Base-by-base conservation (phyloP, 495 filamentous ascomycete genomes). In the Daldinia decipiens region DNA sequence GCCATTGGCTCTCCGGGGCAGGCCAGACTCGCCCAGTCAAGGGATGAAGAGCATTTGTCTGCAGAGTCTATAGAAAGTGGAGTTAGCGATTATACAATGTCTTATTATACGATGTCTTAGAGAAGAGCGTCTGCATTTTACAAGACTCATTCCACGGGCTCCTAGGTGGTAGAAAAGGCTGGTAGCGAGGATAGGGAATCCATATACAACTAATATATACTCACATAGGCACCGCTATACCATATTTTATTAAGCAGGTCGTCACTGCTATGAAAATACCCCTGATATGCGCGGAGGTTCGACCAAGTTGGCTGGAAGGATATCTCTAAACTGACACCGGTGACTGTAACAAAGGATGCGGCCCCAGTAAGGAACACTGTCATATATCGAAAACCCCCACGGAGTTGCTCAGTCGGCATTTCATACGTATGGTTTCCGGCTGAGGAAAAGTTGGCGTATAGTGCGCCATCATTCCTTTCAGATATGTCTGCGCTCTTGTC, bases 301-400 rank as follows among this genome's bases (percentile, higher is more conserved):
- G 87, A 82, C 88, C 87, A 90, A 4, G 88, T 90, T 5, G 89
- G 89, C 55, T 89, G 86, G 62, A 90, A 90, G 5, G 77, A 80
- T 19, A 90, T 68, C 45, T 87, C 84, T 24, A 89, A 66, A 36
- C 60, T 79, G 17, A 88, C 68, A 54, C 83, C 76, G 1, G 75
- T 76, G 32, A 87, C 67, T 3, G 79, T 67, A 4, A 86, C 78
- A 26, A 69, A 80, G 13, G 80, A 68, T 5, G 56, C 65, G 3
- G 68, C 50, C n/a, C 79, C 79, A 3, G 80, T 62, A 55, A 88
- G 72, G 68, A 90, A 90, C 1, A 87, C 54, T 0, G 87, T 87
- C 79, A 89, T 59, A 64, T 90, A 89, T 31, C 87, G 82, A 69
- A 90, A 89, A 4, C 87, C 87, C n/a, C 87, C 87, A 3, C 87